Evolutionary conservation across 1,284 basidiomycete genomes (phyloP).

Genomic region (Ustilago tritici): DNA sequence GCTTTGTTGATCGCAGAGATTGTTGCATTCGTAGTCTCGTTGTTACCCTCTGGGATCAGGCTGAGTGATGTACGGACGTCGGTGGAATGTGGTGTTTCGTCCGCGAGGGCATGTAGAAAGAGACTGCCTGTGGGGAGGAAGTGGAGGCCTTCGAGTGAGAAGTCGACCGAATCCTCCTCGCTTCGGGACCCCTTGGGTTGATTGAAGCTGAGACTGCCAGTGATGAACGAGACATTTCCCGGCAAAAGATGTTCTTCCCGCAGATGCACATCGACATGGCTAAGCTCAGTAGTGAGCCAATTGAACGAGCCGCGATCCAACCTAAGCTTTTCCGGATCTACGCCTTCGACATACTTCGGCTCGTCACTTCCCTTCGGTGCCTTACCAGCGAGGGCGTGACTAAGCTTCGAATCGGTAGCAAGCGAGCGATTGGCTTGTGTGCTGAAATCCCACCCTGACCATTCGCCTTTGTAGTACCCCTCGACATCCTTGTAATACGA

Average conservation of each 20-base stretch:
- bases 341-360: conserved; percentile 23
- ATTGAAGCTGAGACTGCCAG: conserved; percentile 35
- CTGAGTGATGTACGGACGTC: conserved; percentile 39
- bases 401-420: conserved; percentile 33
- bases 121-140: conserved; percentile 41
- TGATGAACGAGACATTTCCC: conserved; percentile 47
- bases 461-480: conserved; percentile 49
- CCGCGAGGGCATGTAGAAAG: conserved; percentile 21
- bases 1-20: conserved; percentile 62
- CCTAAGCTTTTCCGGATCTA: conserved; percentile 6
- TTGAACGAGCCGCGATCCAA: conserved; percentile 27
- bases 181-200: not conserved
- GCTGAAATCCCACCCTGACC: conserved; percentile 44
- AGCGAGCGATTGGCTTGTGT: conserved; percentile 26
- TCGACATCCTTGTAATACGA: conserved; percentile 39
- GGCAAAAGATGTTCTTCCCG: conserved; percentile 38
- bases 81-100: conserved; percentile 23
- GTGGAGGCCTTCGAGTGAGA: conserved; percentile 58
- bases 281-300: conserved; percentile 23
- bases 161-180: conserved; percentile 35
- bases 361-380: not conserved
- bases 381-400: conserved; percentile 10
- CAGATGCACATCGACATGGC: conserved; percentile 33
- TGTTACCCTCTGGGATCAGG: conserved; percentile 29
- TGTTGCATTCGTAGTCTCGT: conserved; percentile 38